phyloP scores from a whole-genome alignment of 176 grass and related monocot species.

The Avena sativa region DNA sequence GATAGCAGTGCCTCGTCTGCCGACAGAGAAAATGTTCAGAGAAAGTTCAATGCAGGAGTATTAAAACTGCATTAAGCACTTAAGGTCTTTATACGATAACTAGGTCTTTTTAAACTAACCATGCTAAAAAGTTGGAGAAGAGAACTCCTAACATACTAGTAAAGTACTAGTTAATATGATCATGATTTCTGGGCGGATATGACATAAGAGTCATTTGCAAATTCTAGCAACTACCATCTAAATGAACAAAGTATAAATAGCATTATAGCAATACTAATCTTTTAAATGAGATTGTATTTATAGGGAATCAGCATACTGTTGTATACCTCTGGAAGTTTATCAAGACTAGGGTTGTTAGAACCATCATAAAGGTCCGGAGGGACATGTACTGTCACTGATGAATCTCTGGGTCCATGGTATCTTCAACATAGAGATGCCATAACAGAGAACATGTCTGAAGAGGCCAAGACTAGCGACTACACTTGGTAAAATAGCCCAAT shows the following conservation, averaged over 20 bases:
- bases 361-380: background rate
- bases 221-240: background rate
- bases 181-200: background rate
- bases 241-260: background rate
- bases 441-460: background rate
- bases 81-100: too few relatives aligned
- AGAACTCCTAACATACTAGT: background rate
- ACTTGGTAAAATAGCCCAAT: background rate
- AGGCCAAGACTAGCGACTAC: background rate
- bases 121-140: background rate
- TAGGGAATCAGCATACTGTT: background rate
- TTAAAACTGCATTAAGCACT: background rate
- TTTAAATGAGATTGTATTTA: background rate
- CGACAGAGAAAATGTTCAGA: background rate
- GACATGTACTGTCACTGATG: background rate
- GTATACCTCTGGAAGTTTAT: conserved; percentile 33
- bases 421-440: conserved; percentile 11
- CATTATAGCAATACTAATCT: background rate
- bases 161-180: background rate
- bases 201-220: background rate
- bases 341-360: conserved; percentile 6
- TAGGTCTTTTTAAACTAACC: background rate
- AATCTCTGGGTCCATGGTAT: conserved; percentile 10
- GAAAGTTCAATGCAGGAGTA: background rate
- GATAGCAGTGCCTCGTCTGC: background rate